Evolutionary conservation across 2,329 filamentous ascomycete species (phyloP).

Genomic region (Monosporascus sp.): DNA sequence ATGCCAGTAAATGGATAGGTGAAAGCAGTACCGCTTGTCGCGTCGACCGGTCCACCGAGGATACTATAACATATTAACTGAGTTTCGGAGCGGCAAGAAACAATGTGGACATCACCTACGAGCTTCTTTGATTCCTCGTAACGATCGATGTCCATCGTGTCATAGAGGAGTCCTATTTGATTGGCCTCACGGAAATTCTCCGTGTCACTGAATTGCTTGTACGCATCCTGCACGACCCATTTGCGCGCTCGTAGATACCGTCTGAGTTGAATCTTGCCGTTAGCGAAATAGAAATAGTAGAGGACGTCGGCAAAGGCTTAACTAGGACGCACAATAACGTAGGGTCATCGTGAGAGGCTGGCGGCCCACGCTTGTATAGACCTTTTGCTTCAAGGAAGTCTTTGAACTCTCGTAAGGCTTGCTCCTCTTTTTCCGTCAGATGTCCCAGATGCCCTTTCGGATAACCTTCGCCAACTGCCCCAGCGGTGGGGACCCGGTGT

Average conservation of each 20-base stretch:
- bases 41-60: slow-evolving; percentile 92
- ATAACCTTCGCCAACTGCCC: slow-evolving; percentile 43
- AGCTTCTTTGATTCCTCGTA: slow-evolving; percentile 76
- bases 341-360: slow-evolving; percentile 65
- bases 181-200: slow-evolving; percentile 82
- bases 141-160: slow-evolving; percentile 77
- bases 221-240: slow-evolving; percentile 73
- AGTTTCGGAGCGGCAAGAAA: slow-evolving; percentile 14
- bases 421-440: slow-evolving; percentile 62
- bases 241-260: slow-evolving; percentile 81
- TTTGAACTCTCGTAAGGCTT: slow-evolving; percentile 69
- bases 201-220: slow-evolving; percentile 79
- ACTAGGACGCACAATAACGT: slow-evolving; percentile 57
- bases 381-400: slow-evolving; percentile 57
- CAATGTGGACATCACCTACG: slow-evolving; percentile 36
- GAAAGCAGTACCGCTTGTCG: slow-evolving; percentile 50
- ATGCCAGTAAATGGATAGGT: not conserved
- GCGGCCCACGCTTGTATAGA: slow-evolving; percentile 52
- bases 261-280: slow-evolving; percentile 35
- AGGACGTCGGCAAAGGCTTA: not conserved
- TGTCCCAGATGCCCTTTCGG: slow-evolving; percentile 77
- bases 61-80: slow-evolving; percentile 50
- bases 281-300: slow-evolving; percentile 5
- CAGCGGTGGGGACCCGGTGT: slow-evolving; percentile 26
- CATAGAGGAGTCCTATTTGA: slow-evolving; percentile 71